Conservation (phyloP, 2,329 filamentous ascomycete species). For the Grosmannia penicillata region DNA sequence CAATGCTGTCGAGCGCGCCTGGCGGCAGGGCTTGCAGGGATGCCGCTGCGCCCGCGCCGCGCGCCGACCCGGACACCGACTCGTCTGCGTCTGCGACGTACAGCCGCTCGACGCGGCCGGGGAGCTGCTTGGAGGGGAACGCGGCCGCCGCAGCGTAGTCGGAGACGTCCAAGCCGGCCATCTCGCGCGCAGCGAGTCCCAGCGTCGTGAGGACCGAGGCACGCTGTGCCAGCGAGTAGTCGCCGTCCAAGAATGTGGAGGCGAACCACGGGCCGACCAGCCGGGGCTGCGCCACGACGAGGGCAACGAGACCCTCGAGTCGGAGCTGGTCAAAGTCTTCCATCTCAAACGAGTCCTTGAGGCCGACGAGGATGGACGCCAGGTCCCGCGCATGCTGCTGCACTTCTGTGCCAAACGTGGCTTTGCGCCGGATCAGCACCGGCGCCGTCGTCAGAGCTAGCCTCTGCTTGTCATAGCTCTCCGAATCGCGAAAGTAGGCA, state of each 20-base stretch:
- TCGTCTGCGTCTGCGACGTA: constrained; percentile 31
- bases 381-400: constrained; percentile 72
- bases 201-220: constrained; percentile 69
- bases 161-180: constrained; percentile 59
- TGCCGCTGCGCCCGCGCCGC: constrained; percentile 2
- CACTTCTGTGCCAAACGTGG: constrained; percentile 77
- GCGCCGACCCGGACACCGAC: constrained; percentile 2
- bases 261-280: constrained; percentile 75
- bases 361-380: constrained; percentile 57
- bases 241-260: constrained; percentile 76
- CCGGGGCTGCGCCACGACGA: constrained; percentile 61
- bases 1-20: constrained; percentile 53
- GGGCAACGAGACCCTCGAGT: constrained; percentile 66
- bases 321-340: constrained; percentile 62
- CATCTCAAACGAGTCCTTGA: constrained; percentile 77
- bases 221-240: constrained; percentile 77
- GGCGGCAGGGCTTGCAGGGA: constrained; percentile 35
- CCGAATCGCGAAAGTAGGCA: constrained; percentile 59
- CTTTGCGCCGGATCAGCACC: constrained; percentile 71
- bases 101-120: constrained; percentile 55
- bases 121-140: constrained; percentile 73
- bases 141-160: constrained; percentile 31
- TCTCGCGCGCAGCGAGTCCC: constrained; percentile 67
- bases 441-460: constrained; percentile 67
- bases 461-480: constrained; percentile 73